Evolutionary conservation across 441 rosid genomes (phyloP).

Genomic region (Iberis amara): DNA sequence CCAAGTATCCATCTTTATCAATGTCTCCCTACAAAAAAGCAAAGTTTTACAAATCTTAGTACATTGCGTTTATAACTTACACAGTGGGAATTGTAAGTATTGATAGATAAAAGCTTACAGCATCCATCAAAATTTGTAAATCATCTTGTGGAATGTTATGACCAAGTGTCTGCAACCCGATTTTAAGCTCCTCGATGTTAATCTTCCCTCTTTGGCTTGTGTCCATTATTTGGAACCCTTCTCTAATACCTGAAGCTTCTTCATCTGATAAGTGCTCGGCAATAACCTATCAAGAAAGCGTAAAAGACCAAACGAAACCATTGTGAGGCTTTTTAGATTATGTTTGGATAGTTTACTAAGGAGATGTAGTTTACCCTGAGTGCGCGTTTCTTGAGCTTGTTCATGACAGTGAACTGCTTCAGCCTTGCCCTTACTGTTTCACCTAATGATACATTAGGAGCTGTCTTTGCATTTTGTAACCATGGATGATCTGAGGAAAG

Average conservation of each 20-base stretch:
- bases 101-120: constrained; percentile 38
- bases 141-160: constrained; percentile 56
- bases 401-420: constrained; percentile 73
- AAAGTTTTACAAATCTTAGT: constrained; percentile 3
- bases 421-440: constrained; percentile 73
- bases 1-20: constrained; percentile 54
- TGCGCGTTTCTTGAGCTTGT: constrained; percentile 80
- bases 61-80: not conserved
- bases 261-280: constrained; percentile 72
- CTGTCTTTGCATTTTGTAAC: constrained; percentile 68
- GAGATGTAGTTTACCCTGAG: constrained; percentile 42
- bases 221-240: constrained; percentile 62
- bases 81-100: not conserved
- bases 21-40: constrained; percentile 48
- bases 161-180: constrained; percentile 60
- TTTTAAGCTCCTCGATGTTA: constrained; percentile 53
- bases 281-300: constrained; percentile 38
- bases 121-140: constrained; percentile 70
- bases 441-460: constrained; percentile 68
- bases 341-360: no score
- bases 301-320: not conserved
- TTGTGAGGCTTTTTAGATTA: not conserved
- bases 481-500: constrained; percentile 59
- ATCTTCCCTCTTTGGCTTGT: constrained; percentile 59
- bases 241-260: constrained; percentile 69